Evolutionary conservation across 164 flowering plant genomes (phyloP), one percentile per base, ranked within the genome.

Genomic region (Malania oleifera): DNA sequence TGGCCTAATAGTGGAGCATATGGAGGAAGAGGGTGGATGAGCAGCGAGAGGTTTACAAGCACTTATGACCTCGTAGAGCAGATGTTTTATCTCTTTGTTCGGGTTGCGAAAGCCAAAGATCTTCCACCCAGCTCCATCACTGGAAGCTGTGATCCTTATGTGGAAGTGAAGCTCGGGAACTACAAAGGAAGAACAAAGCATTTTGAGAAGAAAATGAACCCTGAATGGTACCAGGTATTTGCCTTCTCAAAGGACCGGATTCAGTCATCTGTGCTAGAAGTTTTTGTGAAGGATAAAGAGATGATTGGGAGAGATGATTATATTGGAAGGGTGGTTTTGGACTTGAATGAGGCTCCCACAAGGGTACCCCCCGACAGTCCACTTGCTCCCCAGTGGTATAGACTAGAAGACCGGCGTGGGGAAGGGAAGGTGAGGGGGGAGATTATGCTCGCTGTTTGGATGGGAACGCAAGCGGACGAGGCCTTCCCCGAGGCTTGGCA

Each of bases 401-500:
- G 70, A 40, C 27, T 78, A 52, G 82, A 78, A 68, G 72, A 68
- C 40, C 59, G 70, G 31, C 62, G 67, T 0, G 77, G 75, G 5
- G 60, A 51, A 49, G 70, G 72, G 31, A 78, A 78, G 49, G 69
- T 67, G 35, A 60, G 59, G 47, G 79, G 77, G n/a, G 73, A 78
- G 46, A 68, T 78, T 40, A 78, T 78, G 82, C 60, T 75, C 8
- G 74, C 79, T 7, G 73, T 75, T 12, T 77, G 82, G 82, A 69
- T 77, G 68, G 82, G 82, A 56, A 77, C 82, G 7, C 82, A 77
- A 46, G 82, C 82, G 18, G 81, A 77, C 56, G 82, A 77, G 47
- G 74, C 76, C 25, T 75, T 77, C 41, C 56, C 82, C 15, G 77
- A 77, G 20, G 77, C 82, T 13, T 72, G 77, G 79, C 75, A 75